Evolutionary conservation across 2,329 filamentous ascomycete species (phyloP), one percentile per base, ranked within the genome.

Genomic region (Pestalotiopsis sp.): DNA sequence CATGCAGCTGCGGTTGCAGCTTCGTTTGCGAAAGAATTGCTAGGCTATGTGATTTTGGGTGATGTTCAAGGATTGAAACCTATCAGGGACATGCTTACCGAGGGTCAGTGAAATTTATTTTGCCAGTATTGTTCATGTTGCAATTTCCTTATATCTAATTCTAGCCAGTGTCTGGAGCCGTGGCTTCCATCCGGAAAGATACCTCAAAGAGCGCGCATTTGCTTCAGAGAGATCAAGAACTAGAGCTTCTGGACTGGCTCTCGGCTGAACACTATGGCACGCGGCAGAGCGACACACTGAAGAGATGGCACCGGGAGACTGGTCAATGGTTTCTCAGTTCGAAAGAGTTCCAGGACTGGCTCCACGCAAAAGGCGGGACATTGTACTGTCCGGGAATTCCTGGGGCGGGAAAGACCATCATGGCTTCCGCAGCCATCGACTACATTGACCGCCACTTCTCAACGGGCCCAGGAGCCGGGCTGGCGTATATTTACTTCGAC

Each of bases 351-450:
- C 30, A 62, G 17, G 56, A 24, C 1, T 83, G 81, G 81, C 17
- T 77, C 1, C 3, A 26, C 0, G 57, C 56, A 0, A 35, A 68
- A 0, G 70, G 71, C 0, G 68, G 76, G 35, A 82, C 75, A 0
- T 69, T 87, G 0, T 85, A 83, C 68, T 86, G 82, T 68, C 78
- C 78, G 1, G 83, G 83, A 0, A 82, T 83, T 14, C 82, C 83
- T 0, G 83, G 84, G 3, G 80, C 83, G 0, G 83, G 84, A 1
- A 87, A 86, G 71, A 86, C 83, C 0, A 82, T 84, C 4, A 66
- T 83, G 1, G 73, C 81, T 0, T 78, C 83, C 0, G 77, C 80
- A 6, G 77, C 82, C 0, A 70, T 86, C 0, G 75, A 86, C 2
- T 11, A 84, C n/a, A 73, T 87, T 1, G 14, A 13, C 4, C 66